Base-by-base conservation (phyloP, 2,329 filamentous ascomycete genomes). In the Xylariaceae sp. region DNA sequence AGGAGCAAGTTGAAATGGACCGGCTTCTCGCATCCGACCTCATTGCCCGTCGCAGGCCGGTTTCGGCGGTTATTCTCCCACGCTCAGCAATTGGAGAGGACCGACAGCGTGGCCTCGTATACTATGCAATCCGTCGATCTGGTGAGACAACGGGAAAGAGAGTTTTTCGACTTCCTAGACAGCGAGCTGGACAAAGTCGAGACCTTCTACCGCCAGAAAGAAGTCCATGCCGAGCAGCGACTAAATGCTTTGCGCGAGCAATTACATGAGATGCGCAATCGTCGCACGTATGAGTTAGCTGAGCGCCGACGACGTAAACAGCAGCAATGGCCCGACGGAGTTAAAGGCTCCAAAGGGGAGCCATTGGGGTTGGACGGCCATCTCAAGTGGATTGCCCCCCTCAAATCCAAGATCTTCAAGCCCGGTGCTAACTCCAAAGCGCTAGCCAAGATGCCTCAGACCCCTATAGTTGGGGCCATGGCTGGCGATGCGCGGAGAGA, bases 121-220 rank as follows among this genome's bases (percentile, higher is more conserved):
- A 68, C 73, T 44, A 60, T 77, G 66, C 69, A 76, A 48, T 70
- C 73, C 29, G 67, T 80, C 30, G 62, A 74, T 68, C 61, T 73
- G 40, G 78, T 95, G 3, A 86, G 88, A 44, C 77, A 85, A 54
- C 80, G 84, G 19, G 86, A 95, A 69, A 80, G 80, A n/a, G 89
- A 96, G 11, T 97, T 99, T 67, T 92, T 91, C 69, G 73, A 77
- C 0, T 99, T 94, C 65, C 75, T 99, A 51, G 89, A 96, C 63
- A 75, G 75, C 7, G 88, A 99, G 72, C 76, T 99, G 11, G 79
- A 85, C n/a, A 99, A 97, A 72, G 89, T 99, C 8, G 91, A 99
- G 68, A 73, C 76, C 0, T 99, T 99, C 67, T 97, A 97, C 74
- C 85, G 83, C 63, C 74, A 83, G 62, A 96, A 96, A 68, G 94